Evolutionary conservation across 441 rosid genomes (phyloP).

Genomic region (Sinapis alba): DNA sequence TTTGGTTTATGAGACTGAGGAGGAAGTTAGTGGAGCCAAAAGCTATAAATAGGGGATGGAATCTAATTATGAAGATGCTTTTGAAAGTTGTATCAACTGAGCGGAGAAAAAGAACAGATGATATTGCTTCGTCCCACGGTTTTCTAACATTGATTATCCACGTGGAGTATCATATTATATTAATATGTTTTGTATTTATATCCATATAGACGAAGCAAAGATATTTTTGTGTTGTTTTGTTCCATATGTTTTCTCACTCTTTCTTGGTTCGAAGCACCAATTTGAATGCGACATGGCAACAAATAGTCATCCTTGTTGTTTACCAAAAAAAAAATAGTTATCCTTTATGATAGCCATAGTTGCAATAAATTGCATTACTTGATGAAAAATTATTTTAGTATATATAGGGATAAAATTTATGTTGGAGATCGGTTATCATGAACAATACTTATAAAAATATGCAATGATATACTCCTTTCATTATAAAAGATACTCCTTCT

Average conservation of each 20-base stretch:
- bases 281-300: neutral
- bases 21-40: neutral
- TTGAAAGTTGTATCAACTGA: constrained; percentile 9
- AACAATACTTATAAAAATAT: no score
- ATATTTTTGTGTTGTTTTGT: neutral
- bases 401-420: no score
- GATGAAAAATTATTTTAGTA: no score
- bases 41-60: constrained; percentile 14
- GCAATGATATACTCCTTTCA: no score
- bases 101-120: constrained; percentile 2
- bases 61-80: neutral
- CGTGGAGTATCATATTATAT: neutral
- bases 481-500: no score
- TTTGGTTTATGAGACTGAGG: constrained; percentile 14
- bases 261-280: constrained; percentile 16
- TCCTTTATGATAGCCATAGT: no score
- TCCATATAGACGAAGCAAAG: neutral
- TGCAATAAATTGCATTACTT: no score
- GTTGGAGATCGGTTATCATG: no score
- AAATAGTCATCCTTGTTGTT: neutral
- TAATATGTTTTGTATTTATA: neutral
- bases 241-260: neutral
- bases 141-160: neutral
- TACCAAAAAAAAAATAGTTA: no score
- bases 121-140: constrained; percentile 14